These are phyloP conservation scores for Xerocomus potaroensis DNA, from an alignment of 768 basidiomycete genomes.

Conservation along the genomic window DNA sequence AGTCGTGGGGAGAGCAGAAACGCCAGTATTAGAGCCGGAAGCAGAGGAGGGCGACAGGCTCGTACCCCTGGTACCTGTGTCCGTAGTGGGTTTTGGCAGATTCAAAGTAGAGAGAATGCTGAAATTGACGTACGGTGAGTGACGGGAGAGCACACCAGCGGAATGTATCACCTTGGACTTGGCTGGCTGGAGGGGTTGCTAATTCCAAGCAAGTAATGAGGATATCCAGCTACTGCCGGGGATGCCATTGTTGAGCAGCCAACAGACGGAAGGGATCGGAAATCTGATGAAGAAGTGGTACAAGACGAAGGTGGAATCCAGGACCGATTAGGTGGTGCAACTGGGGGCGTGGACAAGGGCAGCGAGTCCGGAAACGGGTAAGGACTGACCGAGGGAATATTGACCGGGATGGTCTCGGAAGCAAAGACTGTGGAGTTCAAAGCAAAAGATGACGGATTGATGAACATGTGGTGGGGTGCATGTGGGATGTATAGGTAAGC, in stretches of 20 bases:
- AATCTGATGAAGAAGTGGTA: neutral
- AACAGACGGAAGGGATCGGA: slow-evolving; percentile 1
- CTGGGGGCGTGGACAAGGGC: slow-evolving; percentile 17
- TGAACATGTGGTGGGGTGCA: slow-evolving; percentile 29
- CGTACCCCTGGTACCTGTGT: slow-evolving; percentile 19
- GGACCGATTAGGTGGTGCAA: slow-evolving; percentile 8
- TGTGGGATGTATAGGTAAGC: slow-evolving; percentile 19
- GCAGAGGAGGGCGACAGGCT: slow-evolving; percentile 5
- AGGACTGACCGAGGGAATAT: slow-evolving; percentile 6
- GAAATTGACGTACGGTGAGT: slow-evolving; percentile 4
- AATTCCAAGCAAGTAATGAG: neutral
- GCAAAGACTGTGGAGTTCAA: slow-evolving; percentile 13
- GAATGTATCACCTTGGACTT: slow-evolving; percentile 11
- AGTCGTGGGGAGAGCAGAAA: slow-evolving; percentile 4
- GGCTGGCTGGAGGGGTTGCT: neutral
- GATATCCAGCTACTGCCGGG: neutral
- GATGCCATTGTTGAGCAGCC: slow-evolving; percentile 3
- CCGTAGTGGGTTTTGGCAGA: neutral
- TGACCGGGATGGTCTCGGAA: slow-evolving; percentile 6
- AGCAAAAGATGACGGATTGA: slow-evolving; percentile 16
- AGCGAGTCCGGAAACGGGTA: slow-evolving; percentile 11
- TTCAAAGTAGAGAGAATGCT: slow-evolving; percentile 1
- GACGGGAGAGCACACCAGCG: neutral
- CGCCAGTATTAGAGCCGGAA: slow-evolving; percentile 16
- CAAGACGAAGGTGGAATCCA: slow-evolving; percentile 1